Evolutionary conservation across 805 yeast species (phyloP).

Genomic region (Isabelozyma heimii): DNA sequence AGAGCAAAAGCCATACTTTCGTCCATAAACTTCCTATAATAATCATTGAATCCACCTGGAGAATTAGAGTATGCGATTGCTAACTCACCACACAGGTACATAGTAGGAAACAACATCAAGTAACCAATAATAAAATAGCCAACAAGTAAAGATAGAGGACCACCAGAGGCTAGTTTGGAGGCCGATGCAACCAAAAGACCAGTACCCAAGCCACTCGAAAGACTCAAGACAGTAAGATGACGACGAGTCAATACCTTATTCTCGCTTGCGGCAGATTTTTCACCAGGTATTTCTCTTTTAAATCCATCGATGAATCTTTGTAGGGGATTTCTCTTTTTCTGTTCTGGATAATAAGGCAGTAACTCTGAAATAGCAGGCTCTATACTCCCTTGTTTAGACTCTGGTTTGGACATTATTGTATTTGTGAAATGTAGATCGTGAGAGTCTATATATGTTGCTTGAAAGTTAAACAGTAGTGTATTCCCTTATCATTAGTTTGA

Average conservation of each 20-base stretch:
- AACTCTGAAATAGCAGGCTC: neutral
- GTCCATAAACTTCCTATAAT: slow-evolving; percentile 29
- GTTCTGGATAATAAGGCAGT: neutral
- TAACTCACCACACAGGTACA: slow-evolving; percentile 25
- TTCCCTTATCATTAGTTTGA: no score
- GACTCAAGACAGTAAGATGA: slow-evolving; percentile 27
- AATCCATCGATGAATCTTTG: slow-evolving; percentile 1
- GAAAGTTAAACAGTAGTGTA: no score
- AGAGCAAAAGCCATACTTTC: slow-evolving; percentile 36
- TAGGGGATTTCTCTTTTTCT: neutral
- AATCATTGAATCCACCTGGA: slow-evolving; percentile 28
- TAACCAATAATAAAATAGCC: slow-evolving; percentile 18
- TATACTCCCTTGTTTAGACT: neutral
- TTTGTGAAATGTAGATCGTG: neutral
- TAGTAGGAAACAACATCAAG: slow-evolving; percentile 21
- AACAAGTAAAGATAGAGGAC: slow-evolving; percentile 13
- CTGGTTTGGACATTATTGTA: neutral
- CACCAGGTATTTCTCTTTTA: neutral
- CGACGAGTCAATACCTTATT: slow-evolving; percentile 9
- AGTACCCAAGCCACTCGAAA: slow-evolving; percentile 29
- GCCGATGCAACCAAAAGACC: slow-evolving; percentile 29
- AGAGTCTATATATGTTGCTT: neutral
- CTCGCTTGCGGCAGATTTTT: neutral
- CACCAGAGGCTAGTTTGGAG: slow-evolving; percentile 21
- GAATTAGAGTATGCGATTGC: slow-evolving; percentile 22